A percentile compares a stretch with the other conserved stretches of the same genome.
These are phyloP conservation scores for Kuraishia molischiana DNA, from an alignment of 805 yeast species.

Conservation along the genomic window DNA sequence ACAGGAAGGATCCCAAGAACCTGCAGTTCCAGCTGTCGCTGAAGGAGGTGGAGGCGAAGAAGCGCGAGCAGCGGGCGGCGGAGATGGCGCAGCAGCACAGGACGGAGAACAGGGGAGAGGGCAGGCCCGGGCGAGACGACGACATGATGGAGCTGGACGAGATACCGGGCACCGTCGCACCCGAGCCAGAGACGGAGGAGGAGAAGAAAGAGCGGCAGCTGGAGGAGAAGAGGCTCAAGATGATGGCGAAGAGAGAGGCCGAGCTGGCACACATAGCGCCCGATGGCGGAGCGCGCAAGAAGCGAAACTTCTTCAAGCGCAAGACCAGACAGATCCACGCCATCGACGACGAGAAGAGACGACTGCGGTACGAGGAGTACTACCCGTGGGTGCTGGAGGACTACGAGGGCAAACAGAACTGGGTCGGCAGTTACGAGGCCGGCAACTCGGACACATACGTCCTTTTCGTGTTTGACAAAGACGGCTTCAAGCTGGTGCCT, in stretches of 20 bases:
- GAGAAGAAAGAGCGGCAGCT: neutral
- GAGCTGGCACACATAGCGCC: conserved; percentile 76
- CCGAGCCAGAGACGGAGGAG: neutral
- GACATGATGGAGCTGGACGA: conserved; percentile 9
- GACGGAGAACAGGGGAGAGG: conserved; percentile 8
- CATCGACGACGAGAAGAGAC: conserved; percentile 75
- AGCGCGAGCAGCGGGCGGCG: conserved; percentile 29
- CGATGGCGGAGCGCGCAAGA: conserved; percentile 79
- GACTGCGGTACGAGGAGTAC: conserved; percentile 87
- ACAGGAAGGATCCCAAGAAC: conserved; percentile 88
- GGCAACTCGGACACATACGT: conserved; percentile 79
- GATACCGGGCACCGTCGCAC: conserved; percentile 2
- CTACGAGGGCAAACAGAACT: conserved; percentile 86
- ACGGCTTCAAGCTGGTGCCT: conserved; percentile 89
- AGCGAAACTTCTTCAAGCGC: conserved; percentile 50
- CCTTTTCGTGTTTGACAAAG: conserved; percentile 72
- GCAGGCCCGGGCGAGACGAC: conserved; percentile 7
- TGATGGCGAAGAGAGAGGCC: conserved; percentile 24
- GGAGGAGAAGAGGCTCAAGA: conserved; percentile 11
- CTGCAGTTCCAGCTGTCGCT: conserved; percentile 78
- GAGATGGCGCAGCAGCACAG: conserved; percentile 13
- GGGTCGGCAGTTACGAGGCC: conserved; percentile 95
- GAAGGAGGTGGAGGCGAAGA: conserved; percentile 62
- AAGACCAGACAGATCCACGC: conserved; percentile 79
- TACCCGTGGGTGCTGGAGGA: conserved; percentile 99